Evolutionary conservation across 352 stramenopile genomes (phyloP), one percentile per base, ranked within the genome.

Genomic region (Phytophthora idaei): DNA sequence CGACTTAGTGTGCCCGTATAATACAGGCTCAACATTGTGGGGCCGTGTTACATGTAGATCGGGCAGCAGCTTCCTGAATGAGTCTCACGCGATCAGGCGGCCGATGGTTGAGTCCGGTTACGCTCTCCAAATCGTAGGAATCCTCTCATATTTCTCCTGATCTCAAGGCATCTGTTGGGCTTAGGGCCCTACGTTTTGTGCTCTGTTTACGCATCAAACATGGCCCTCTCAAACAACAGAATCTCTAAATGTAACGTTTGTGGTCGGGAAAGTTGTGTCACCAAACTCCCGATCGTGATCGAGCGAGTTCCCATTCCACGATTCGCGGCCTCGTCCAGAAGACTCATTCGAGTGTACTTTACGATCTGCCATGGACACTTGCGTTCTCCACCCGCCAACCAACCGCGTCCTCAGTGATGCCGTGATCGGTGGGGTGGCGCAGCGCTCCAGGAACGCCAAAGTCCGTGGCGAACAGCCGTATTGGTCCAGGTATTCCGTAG

Each of bases 331-430:
- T 36, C 10, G 14, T 41, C 29, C 27, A 37, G 8, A 50, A 50
- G 27, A 52, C 46, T 36, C 46, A 36, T 28, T 27, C 28, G 28
- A 37, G 42, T 48, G n/a, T 14, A 21, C 5, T 7, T n/a, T 4
- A 48, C n/a, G 4, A 4, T n/a, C 25, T 25, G 10, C 5, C 3
- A 54, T 54, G 47, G 47, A 54, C n/a, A 54, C 47, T 25, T 54
- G 47, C 27, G 6, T 54, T 27, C 47, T 42, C 14, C 44, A 17
- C 17, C 54, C 54, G 12, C 41, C 54, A 9, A 61, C 39, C 54
- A 45, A 9, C 11, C 41, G 29, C n/a, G 41, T 44, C 8, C 29
- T 45, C 7, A 51, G 54, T 27, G 54, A 52, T 31, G 47, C 5
- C 12, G 47, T 54, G 5, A 54, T 54, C 9, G 29, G 12, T 28